Conservation (phyloP, 2,329 filamentous ascomycete genomes). For the Neophaeococcomyces mojaviensis region DNA sequence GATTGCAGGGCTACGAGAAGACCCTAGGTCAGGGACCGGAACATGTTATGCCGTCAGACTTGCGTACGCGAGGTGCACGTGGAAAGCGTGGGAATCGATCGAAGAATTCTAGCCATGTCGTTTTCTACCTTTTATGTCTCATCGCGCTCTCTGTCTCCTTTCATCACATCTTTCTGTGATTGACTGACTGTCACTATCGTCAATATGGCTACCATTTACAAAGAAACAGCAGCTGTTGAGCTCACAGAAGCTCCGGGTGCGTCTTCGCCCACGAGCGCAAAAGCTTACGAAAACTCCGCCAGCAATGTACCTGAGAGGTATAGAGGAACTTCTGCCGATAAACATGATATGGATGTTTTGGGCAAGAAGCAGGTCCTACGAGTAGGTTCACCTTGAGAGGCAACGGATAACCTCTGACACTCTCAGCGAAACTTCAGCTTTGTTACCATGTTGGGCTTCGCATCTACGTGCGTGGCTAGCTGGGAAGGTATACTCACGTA, state of each 20-base stretch:
- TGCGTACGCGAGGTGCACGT: no score
- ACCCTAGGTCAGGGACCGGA: no score
- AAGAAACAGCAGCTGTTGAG: background rate
- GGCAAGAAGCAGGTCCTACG: slow-evolving; percentile 34
- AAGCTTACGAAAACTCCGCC: background rate
- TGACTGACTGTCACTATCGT: background rate
- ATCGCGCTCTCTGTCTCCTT: background rate
- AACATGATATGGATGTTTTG: slow-evolving; percentile 32
- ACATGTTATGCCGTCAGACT: no score
- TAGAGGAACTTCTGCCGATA: slow-evolving; percentile 31
- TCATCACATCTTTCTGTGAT: background rate
- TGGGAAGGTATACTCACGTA: slow-evolving; percentile 38
- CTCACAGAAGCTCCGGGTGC: background rate
- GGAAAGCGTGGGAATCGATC: no score
- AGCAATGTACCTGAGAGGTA: slow-evolving; percentile 29
- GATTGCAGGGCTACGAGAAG: no score
- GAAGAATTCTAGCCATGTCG: no score
- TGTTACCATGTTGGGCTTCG: slow-evolving; percentile 39
- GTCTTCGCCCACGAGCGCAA: background rate
- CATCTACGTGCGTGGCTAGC: slow-evolving; percentile 35
- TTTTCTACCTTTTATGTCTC: no score
- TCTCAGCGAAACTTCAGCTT: slow-evolving; percentile 38
- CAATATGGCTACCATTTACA: slow-evolving; percentile 1
- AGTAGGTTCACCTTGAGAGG: slow-evolving; percentile 18
- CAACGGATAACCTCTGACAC: slow-evolving; percentile 1